Base-by-base conservation (phyloP, 768 basidiomycete species). In the Rhodosporidiobolus sp. region DNA sequence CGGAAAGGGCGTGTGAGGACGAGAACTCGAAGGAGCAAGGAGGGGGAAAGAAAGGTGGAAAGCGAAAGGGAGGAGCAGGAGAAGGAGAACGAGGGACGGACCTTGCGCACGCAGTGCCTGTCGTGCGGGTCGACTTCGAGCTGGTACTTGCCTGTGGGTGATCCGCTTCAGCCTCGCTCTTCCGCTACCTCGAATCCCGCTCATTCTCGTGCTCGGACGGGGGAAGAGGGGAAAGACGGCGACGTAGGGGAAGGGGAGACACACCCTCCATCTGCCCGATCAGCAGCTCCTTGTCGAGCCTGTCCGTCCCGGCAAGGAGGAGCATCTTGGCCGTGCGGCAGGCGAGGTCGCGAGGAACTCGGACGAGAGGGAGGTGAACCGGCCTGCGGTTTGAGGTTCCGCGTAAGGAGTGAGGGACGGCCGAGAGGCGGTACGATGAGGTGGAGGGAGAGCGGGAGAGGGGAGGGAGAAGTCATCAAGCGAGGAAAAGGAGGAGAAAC, bases 71-170 rank as follows among this genome's bases (percentile, higher is more conserved):
- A 43, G 8, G 38, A 43, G 8, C 38, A 43, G 14, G 38, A 14
- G 38, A 43, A 43, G 38, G 38, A 14, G 38, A n/a, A n/a, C 22
- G 54, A n/a, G 3, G n/a, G 28, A 30, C 20, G 56, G 65, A 92
- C 93, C 85, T 97, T 95, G 57, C 98, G 95, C 32, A 99, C 79
- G 83, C 96, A 90, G 79, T 99, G 96, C 0, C 96, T 95, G 1
- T 91, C 91, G 46, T 88, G 87, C 16, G 87, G 86, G 70, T 95
- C 85, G 49, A 99, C 92, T 32, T 86, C 88, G 80, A 97, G 85
- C 82, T 97, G 95, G 81, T 97, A 99, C 80, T 96, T 97, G 45
- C 87, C 86, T 80, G 79, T n/a, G n/a, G 5, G 28, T 35, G 0
- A 8, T 1, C 16, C 45, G n/a, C n/a, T n/a, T n/a, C n/a, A n/a